phyloP scores from a whole-genome alignment of 441 rosid genomes.

The Geranium incanum region DNA sequence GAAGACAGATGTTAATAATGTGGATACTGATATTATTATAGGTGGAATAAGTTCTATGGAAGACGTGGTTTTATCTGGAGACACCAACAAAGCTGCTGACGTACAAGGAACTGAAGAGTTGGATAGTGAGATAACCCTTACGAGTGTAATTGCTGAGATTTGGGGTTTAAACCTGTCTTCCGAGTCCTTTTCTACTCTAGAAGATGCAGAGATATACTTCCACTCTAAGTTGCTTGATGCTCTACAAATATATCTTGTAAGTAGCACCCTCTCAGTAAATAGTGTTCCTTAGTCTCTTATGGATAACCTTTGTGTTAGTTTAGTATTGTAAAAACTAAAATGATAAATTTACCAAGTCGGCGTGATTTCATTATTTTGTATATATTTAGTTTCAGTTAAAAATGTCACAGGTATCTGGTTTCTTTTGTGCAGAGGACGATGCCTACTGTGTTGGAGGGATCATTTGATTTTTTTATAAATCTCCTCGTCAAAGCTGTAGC shows the following conservation, averaged over 20 bases:
- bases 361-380: conserved; percentile 7
- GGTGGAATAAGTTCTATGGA: conserved; percentile 45
- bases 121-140: conserved; percentile 40
- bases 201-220: conserved; percentile 57
- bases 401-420: conserved; percentile 20
- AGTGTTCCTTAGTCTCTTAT: background rate
- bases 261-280: conserved; percentile 20
- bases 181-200: conserved; percentile 28
- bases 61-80: conserved; percentile 29
- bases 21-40: conserved; percentile 52
- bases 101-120: conserved; percentile 28
- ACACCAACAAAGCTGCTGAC: conserved; percentile 27
- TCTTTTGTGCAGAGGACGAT: conserved; percentile 53
- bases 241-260: conserved; percentile 64
- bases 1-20: conserved; percentile 32
- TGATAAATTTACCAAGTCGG: background rate
- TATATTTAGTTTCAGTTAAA: conserved; percentile 7
- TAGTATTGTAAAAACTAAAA: background rate
- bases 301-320: background rate
- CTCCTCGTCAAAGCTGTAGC: conserved; percentile 46
- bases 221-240: conserved; percentile 70
- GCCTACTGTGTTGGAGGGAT: conserved; percentile 69
- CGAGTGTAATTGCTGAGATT: conserved; percentile 46
- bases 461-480: conserved; percentile 73
- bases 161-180: conserved; percentile 52